phyloP scores from a whole-genome alignment of 306 rosid genomes.

The Fragaria nilgerrensis region DNA sequence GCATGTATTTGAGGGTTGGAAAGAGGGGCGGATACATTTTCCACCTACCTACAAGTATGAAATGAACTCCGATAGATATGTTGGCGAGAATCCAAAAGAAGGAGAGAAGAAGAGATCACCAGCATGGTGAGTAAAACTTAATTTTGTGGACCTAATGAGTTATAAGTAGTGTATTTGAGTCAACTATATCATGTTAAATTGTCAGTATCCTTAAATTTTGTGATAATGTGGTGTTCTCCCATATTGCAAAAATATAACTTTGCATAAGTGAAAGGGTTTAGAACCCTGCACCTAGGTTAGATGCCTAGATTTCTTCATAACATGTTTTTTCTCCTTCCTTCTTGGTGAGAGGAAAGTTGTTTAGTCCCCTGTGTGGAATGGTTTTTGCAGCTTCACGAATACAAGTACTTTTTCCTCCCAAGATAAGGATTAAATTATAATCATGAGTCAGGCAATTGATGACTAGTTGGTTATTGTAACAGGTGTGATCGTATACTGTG shows the following conservation, averaged over 20 bases:
- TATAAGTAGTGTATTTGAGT: not conserved
- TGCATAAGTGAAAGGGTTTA: not conserved
- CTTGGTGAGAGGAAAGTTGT: not conserved
- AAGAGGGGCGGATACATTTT: slow-evolving; percentile 72
- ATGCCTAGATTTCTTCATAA: not conserved
- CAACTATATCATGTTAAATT: not conserved
- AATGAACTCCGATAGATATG: slow-evolving; percentile 63
- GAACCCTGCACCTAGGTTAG: not conserved
- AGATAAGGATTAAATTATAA: not conserved
- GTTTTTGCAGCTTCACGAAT: not conserved
- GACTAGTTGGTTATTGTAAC: slow-evolving; percentile 20
- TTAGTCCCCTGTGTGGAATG: not conserved
- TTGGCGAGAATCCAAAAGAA: slow-evolving; percentile 66
- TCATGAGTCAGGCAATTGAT: not conserved
- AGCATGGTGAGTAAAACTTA: slow-evolving; percentile 67
- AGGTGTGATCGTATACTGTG: slow-evolving; percentile 95
- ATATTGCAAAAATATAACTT: not conserved
- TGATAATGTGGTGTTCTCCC: not conserved
- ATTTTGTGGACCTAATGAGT: not conserved
- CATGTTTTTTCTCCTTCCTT: not conserved
- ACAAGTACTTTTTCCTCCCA: not conserved
- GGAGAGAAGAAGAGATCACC: slow-evolving; percentile 93
- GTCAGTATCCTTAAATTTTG: not conserved
- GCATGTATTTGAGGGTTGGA: slow-evolving; percentile 92
- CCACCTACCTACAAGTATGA: slow-evolving; percentile 96